These are phyloP conservation scores for Celoporthe dispersa DNA, from an alignment of 2,329 filamentous ascomycete genomes.

Conservation along the genomic window DNA sequence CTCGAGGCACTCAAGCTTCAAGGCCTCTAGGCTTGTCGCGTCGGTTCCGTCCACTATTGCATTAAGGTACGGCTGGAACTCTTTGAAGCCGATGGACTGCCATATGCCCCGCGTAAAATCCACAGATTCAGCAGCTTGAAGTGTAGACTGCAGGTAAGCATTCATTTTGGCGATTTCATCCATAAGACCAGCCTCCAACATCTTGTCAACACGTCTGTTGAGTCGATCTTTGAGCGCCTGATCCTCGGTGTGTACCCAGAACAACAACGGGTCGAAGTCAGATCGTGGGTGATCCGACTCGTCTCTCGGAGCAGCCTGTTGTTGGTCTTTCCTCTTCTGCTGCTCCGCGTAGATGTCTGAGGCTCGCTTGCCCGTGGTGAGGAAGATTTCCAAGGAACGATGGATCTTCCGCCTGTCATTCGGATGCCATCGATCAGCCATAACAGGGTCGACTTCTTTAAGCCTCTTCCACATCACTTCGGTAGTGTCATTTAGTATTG, in stretches of 20 bases:
- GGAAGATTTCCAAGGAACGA: slow-evolving; percentile 86
- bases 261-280: slow-evolving; percentile 66
- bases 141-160: slow-evolving; percentile 41
- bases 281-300: slow-evolving; percentile 32
- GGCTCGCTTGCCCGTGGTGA: slow-evolving; percentile 79
- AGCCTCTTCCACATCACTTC: slow-evolving; percentile 75
- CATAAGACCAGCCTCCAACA: slow-evolving; percentile 66
- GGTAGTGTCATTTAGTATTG: slow-evolving; percentile 73
- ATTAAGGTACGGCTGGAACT: slow-evolving; percentile 75
- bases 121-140: slow-evolving; percentile 54
- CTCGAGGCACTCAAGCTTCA: slow-evolving; percentile 67
- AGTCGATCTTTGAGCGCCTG: slow-evolving; percentile 72
- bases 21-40: slow-evolving; percentile 51
- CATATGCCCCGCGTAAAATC: slow-evolving; percentile 87
- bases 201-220: slow-evolving; percentile 78
- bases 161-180: slow-evolving; percentile 54
- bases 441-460: slow-evolving; percentile 80
- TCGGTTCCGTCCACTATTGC: slow-evolving; percentile 43
- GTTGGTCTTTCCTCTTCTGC: slow-evolving; percentile 44
- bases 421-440: slow-evolving; percentile 93
- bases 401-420: slow-evolving; percentile 89
- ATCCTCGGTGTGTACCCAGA: slow-evolving; percentile 84
- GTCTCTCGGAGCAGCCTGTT: slow-evolving; percentile 30
- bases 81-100: slow-evolving; percentile 96
- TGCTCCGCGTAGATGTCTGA: slow-evolving; percentile 90